phyloP scores from a whole-genome alignment of 257 asterid genomes.

The Nicotiana tabacum region DNA sequence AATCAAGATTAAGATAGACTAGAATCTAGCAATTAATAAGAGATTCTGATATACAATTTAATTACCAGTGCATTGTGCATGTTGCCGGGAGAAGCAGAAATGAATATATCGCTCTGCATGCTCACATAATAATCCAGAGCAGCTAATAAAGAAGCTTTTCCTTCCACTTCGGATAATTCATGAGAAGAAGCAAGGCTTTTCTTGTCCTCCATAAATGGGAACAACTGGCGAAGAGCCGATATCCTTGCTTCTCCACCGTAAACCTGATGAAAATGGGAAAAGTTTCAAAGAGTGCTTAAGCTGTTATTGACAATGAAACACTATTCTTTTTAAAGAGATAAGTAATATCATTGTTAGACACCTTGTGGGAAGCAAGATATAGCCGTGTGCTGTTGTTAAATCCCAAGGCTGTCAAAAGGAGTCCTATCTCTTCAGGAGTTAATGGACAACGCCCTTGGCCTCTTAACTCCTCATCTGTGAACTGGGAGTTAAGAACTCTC shows the following conservation, averaged over 20 bases:
- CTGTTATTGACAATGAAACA: neutral
- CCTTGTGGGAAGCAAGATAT: constrained; percentile 42
- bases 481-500: constrained; percentile 34
- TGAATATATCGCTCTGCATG: constrained; percentile 34
- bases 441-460: constrained; percentile 36
- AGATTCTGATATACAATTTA: neutral
- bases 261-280: constrained; percentile 17
- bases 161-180: constrained; percentile 27
- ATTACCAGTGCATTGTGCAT: constrained; percentile 44
- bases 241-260: constrained; percentile 43
- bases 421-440: constrained; percentile 45
- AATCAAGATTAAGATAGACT: neutral
- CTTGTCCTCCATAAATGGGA: constrained; percentile 38
- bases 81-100: constrained; percentile 44
- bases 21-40: neutral
- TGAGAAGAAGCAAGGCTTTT: constrained; percentile 29
- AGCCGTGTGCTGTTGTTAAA: constrained; percentile 31
- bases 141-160: constrained; percentile 34
- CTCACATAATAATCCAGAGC: constrained; percentile 39
- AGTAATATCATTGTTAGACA: neutral
- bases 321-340: neutral
- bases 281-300: neutral
- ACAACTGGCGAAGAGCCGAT: constrained; percentile 25
- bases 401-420: constrained; percentile 35
- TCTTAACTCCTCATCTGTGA: constrained; percentile 35